These are phyloP conservation scores for sorghum (Sorghum bicolor) DNA, from an alignment of 176 grass and related monocot genomes.

Conservation along the genomic window Sorghum_bicolor_NCBIv3 NC_012872.2:10264001-10264500, in stretches of 20 bases:
- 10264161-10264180: background rate
- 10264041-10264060: background rate
- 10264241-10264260: background rate
- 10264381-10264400: constrained; percentile 34
- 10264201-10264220: background rate
- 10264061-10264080: background rate
- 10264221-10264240: background rate
- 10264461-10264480: constrained; percentile 1
- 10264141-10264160: background rate
- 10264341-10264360: constrained; percentile 43
- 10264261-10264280: background rate
- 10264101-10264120: background rate
- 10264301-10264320: background rate
- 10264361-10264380: constrained; percentile 34
- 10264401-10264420: constrained; percentile 32
- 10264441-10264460: constrained; percentile 39
- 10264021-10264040: background rate
- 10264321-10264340: background rate
- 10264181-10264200: background rate
- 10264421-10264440: constrained; percentile 32
- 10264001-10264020: background rate
- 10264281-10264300: background rate
- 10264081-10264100: background rate
- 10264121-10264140: background rate
- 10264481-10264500: background rate